These are phyloP conservation scores for Neofusicoccum ribis DNA, from an alignment of 2,329 filamentous ascomycete species.

Conservation along the genomic window DNA sequence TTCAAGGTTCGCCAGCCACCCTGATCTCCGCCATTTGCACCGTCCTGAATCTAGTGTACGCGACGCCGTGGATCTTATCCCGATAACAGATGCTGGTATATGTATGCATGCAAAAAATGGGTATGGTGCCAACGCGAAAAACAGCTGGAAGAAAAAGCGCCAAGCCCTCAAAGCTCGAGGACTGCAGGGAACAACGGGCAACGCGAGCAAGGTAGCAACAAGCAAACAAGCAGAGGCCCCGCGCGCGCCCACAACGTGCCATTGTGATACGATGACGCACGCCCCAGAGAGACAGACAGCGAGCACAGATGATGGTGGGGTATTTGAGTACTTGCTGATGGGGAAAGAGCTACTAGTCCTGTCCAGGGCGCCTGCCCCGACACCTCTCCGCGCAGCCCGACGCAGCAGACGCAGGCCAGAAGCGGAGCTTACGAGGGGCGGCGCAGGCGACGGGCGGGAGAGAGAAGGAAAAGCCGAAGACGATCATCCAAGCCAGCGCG, in stretches of 20 bases:
- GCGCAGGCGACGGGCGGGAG: neutral
- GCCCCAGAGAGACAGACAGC: neutral
- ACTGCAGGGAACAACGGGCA: neutral
- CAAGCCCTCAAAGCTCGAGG: neutral
- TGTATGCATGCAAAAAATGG: constrained; percentile 13
- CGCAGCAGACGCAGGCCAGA: neutral
- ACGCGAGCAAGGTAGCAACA: neutral
- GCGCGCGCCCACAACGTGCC: neutral
- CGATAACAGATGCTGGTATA: constrained; percentile 14
- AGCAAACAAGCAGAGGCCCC: neutral
- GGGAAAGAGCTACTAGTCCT: neutral
- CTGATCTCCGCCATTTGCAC: neutral
- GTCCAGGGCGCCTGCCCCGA: neutral
- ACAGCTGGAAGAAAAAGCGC: neutral
- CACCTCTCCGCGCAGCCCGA: neutral
- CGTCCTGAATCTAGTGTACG: constrained; percentile 11
- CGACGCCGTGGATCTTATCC: constrained; percentile 11
- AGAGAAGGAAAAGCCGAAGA: neutral
- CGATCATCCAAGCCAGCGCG: neutral
- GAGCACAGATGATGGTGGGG: neutral
- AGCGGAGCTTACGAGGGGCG: neutral
- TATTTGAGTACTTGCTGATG: neutral
- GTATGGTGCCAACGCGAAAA: constrained; percentile 10
- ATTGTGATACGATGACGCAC: neutral
- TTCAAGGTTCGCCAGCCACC: neutral